Percentiles rank a stretch among this genome's conserved stretches.
These are phyloP conservation scores for Agastache rugosa DNA, from an alignment of 257 asterid genomes.

Conservation along the genomic window DNA sequence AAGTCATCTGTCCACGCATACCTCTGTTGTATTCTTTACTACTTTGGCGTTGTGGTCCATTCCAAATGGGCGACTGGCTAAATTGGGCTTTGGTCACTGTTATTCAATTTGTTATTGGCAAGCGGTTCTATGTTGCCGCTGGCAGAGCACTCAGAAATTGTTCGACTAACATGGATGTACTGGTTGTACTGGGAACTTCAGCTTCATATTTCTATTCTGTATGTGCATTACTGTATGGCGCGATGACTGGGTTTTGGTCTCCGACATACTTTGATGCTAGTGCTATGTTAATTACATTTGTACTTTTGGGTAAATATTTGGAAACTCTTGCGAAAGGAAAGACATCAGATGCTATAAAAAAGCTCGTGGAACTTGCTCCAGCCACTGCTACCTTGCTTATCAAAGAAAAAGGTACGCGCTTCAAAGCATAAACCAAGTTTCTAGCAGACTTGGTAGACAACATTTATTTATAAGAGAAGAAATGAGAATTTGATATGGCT, in stretches of 20 bases:
- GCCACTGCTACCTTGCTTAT: slow-evolving; percentile 82
- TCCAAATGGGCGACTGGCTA: slow-evolving; percentile 98
- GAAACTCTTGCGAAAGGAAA: slow-evolving; percentile 96
- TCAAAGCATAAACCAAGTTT: slow-evolving; percentile 13
- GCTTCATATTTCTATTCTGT: slow-evolving; percentile 96
- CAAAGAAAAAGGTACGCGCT: slow-evolving; percentile 68
- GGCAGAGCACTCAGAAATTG: slow-evolving; percentile 97
- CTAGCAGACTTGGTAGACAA: slow-evolving; percentile 7
- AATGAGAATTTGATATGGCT: slow-evolving; percentile 15
- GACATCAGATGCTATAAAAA: slow-evolving; percentile 96
- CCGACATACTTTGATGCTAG: slow-evolving; percentile 97
- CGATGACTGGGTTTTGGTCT: slow-evolving; percentile 88
- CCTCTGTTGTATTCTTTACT: slow-evolving; percentile 84
- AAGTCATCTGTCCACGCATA: slow-evolving; percentile 87
- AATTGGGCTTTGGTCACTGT: slow-evolving; percentile 89
- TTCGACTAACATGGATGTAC: slow-evolving; percentile 98
- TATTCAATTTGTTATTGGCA: slow-evolving; percentile 91
- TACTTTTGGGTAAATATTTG: slow-evolving; percentile 91
- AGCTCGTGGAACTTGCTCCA: slow-evolving; percentile 94
- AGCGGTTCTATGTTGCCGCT: slow-evolving; percentile 97
- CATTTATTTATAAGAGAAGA: background rate
- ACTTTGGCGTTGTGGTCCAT: slow-evolving; percentile 92
- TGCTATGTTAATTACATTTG: slow-evolving; percentile 97
- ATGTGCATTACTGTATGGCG: slow-evolving; percentile 85
- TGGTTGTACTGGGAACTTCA: slow-evolving; percentile 95